These are phyloP conservation scores for Leccinum longicurvipes DNA, from an alignment of 768 basidiomycete genomes.

Conservation along the genomic window DNA sequence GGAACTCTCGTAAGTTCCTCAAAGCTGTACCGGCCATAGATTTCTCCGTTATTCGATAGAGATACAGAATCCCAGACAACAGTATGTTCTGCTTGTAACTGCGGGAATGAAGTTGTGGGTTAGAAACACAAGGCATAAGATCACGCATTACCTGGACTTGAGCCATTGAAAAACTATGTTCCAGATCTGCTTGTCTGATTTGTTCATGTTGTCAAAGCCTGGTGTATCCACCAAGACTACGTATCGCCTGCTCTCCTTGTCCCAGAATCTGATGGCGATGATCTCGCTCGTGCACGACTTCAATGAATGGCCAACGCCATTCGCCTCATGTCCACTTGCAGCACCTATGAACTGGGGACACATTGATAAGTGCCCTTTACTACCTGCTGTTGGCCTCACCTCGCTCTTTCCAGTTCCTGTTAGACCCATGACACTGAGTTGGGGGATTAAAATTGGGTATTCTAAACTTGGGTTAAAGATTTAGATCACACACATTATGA, in stretches of 20 bases:
- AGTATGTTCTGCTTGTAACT: constrained; percentile 8
- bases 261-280: constrained; percentile 1
- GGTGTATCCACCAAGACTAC: constrained; percentile 26
- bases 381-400: background rate
- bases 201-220: constrained; percentile 19
- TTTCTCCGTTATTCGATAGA: constrained; percentile 39
- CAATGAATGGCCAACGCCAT: constrained; percentile 8
- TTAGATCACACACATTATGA: constrained; percentile 14
- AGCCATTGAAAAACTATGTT: constrained; percentile 14
- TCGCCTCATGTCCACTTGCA: background rate
- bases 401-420: constrained; percentile 19
- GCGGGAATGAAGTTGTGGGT: background rate
- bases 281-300: constrained; percentile 12
- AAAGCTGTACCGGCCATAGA: constrained; percentile 32
- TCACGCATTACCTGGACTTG: constrained; percentile 7
- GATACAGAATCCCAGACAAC: constrained; percentile 36
- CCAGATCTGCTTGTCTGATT: constrained; percentile 11
- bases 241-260: background rate
- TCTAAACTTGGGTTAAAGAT: background rate
- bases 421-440: constrained; percentile 19
- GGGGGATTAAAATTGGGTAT: background rate
- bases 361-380: background rate
- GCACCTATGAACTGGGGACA: constrained; percentile 7
- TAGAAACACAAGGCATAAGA: background rate
- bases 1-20: constrained; percentile 34